phyloP scores from a whole-genome alignment of 148 eudicot species.

The Rhododendron griersonianum region DNA sequence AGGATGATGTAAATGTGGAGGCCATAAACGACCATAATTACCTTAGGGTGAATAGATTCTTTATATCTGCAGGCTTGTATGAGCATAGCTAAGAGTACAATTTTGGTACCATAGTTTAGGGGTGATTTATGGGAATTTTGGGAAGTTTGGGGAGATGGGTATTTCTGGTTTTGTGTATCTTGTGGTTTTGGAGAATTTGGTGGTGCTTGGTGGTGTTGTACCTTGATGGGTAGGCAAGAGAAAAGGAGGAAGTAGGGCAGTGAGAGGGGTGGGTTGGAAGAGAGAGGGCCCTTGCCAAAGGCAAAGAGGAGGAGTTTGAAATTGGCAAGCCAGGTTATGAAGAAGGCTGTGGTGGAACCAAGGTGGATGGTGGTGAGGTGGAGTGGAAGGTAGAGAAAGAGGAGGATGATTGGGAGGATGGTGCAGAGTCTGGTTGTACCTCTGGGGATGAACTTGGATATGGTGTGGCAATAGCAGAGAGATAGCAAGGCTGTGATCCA shows the following conservation, averaged over 20 bases:
- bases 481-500: too few relatives aligned
- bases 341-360: constrained; percentile 26
- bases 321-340: constrained; percentile 43
- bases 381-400: constrained; percentile 35
- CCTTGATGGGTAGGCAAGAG: constrained; percentile 31
- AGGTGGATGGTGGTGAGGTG: constrained; percentile 30
- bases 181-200: background rate
- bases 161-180: background rate
- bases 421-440: constrained; percentile 27
- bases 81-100: background rate
- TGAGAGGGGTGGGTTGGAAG: constrained; percentile 11
- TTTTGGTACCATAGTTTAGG: constrained; percentile 7
- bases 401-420: constrained; percentile 23
- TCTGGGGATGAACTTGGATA: constrained; percentile 20
- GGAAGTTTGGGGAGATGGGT: background rate
- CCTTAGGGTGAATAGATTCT: background rate
- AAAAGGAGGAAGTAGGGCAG: constrained; percentile 24
- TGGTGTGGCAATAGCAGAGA: constrained; percentile 18
- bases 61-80: background rate
- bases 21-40: constrained; percentile 7
- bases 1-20: background rate
- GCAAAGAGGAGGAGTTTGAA: constrained; percentile 44
- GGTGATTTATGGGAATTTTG: background rate
- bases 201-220: background rate
- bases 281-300: constrained; percentile 22